These are phyloP conservation scores for Lathyrus tuberosus DNA, from an alignment of 306 rosid genomes.

Conservation along the genomic window DNA sequence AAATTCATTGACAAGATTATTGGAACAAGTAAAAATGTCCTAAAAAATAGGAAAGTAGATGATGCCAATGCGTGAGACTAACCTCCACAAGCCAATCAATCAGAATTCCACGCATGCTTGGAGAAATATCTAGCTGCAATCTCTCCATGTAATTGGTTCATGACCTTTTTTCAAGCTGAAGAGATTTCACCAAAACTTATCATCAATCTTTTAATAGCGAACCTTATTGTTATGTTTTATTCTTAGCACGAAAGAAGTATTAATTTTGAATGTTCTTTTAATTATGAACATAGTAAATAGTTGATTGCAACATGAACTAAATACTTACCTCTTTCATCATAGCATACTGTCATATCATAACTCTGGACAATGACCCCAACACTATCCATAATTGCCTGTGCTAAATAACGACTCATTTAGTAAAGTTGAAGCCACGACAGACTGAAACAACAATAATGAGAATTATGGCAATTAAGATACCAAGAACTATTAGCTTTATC, in stretches of 20 bases:
- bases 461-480: conserved; percentile 69
- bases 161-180: conserved; percentile 70
- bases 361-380: too few relatives aligned
- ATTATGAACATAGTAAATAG: too few relatives aligned
- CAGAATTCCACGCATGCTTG: conserved; percentile 77
- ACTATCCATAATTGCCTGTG: too few relatives aligned
- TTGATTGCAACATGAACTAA: too few relatives aligned
- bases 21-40: too few relatives aligned
- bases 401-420: conserved; percentile 57
- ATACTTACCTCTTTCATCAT: too few relatives aligned
- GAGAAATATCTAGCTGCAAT: conserved; percentile 72
- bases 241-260: background rate
- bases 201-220: conserved; percentile 12
- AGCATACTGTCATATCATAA: too few relatives aligned
- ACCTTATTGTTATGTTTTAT: conserved; percentile 22
- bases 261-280: conserved; percentile 9
- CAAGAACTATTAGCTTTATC: conserved; percentile 80
- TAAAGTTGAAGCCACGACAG: conserved; percentile 73
- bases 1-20: too few relatives aligned
- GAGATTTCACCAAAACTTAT: conserved; percentile 24
- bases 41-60: too few relatives aligned
- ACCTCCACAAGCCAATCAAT: too few relatives aligned
- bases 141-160: conserved; percentile 62
- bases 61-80: too few relatives aligned
- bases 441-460: conserved; percentile 73